A percentile compares a stretch with the other conserved stretches of the same genome.
Evolutionary conservation across 306 rosid species (phyloP).

Genomic region (Geum urbanum): DNA sequence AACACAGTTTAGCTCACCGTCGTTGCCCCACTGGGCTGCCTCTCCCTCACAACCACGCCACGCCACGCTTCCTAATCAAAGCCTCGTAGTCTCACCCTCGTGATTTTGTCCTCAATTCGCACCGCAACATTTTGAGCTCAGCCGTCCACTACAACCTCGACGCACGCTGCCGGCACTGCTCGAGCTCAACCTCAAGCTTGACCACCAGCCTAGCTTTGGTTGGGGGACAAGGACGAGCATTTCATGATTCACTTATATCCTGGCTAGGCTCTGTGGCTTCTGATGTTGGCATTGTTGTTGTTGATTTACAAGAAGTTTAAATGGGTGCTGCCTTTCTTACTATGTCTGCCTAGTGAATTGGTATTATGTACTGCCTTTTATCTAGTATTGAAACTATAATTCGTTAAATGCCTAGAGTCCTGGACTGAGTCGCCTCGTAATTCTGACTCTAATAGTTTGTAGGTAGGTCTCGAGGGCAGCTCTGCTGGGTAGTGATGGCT

Average conservation of each 20-base stretch:
- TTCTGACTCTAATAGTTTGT: constrained; percentile 27
- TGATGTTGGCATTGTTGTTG: constrained; percentile 78
- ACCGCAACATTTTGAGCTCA: no score
- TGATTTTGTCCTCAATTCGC: no score
- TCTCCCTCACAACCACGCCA: no score
- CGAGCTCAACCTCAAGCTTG: no score
- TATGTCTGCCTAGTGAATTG: constrained; percentile 59
- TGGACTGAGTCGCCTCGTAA: not conserved
- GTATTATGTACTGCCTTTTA: not conserved
- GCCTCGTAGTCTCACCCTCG: no score
- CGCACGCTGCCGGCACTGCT: no score
- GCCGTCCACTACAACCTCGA: no score
- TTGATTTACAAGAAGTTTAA: constrained; percentile 98
- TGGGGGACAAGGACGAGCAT: constrained; percentile 96
- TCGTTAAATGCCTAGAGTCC: not conserved
- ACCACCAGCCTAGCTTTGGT: no score
- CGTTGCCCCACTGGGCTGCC: no score
- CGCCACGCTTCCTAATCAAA: no score
- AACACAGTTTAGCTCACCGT: no score
- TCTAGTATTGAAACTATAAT: not conserved
- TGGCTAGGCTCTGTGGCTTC: constrained; percentile 80
- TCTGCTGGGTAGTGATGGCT: constrained; percentile 98
- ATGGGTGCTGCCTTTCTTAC: constrained; percentile 99
- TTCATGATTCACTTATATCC: constrained; percentile 80
- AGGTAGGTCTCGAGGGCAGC: constrained; percentile 99